Base-by-base conservation (phyloP, 352 stramenopile genomes). In the Elongisporangium senticosum region DNA sequence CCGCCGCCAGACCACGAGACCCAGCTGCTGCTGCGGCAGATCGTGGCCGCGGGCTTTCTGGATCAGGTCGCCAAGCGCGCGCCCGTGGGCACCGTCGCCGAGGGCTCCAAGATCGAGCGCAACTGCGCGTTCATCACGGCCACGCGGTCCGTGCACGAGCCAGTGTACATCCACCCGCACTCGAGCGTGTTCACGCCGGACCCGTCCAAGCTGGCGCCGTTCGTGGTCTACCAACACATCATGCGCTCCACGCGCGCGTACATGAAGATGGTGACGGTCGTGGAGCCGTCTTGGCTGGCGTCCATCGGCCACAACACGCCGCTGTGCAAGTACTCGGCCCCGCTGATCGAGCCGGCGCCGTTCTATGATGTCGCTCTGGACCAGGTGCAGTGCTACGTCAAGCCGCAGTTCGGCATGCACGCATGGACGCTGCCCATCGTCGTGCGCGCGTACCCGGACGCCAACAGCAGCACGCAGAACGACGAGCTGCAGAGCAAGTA, bases 221-320 rank as follows among this genome's bases (percentile, higher is more conserved):
- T 87, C 61, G 81, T 93, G 7, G 83, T 92, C 28, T 94, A 90
- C 60, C 77, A 89, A 51, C 69, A 84, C 61, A 85, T 94, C 57
- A 81, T 85, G 73, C 82, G 82, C 43, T 88, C 84, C 3, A 82
- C 74, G 15, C 79, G 80, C 56, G 80, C 82, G 54, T 98, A 98
- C 78, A 98, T 99, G 93, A 97, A 94, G 62, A 98, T 88, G 62
- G 96, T 99, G 22, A 99, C 97, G 8, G 93, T 96, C 1, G 93
- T 99, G 14, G 97, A 99, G 61, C 90, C 95, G 6, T 83, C 97
- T 66, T 99, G 97, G 97, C 86, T 99, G 17, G 73, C 78, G n/a
- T 74, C 74, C 4, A 84, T 94, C n/a, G 83, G 73, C 10, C 79
- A 87, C 61, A 75, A 78, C 55, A 90, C 82, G 21, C 82, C 85